phyloP scores from a whole-genome alignment of 176 grass and related monocot species.

The Metroxylon sagu region DNA sequence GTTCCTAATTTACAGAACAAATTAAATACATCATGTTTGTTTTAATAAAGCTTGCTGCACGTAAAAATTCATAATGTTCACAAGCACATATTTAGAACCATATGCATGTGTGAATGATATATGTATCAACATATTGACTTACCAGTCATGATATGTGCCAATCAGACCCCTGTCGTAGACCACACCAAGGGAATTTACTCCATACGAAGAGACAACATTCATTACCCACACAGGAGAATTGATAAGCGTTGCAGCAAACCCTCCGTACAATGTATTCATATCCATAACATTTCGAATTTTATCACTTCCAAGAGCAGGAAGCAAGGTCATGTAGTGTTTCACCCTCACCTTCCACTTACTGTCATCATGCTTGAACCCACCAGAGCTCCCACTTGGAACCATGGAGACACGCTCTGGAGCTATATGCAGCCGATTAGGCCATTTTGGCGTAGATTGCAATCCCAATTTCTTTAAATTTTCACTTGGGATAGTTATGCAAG shows the following conservation, averaged over 20 bases:
- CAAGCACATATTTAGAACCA: too few relatives aligned
- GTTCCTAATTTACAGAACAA: too few relatives aligned
- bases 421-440: constrained; percentile 58
- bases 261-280: constrained; percentile 77
- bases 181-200: constrained; percentile 48
- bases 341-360: constrained; percentile 54
- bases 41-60: too few relatives aligned
- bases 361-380: constrained; percentile 68
- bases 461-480: constrained; percentile 41
- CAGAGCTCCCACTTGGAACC: constrained; percentile 47
- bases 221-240: constrained; percentile 77
- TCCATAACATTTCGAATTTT: constrained; percentile 88
- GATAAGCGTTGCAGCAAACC: constrained; percentile 63
- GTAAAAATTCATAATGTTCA: too few relatives aligned
- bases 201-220: constrained; percentile 72
- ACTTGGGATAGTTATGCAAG: constrained; percentile 56
- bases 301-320: constrained; percentile 63
- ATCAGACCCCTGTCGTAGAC: constrained; percentile 80
- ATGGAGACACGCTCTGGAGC: constrained; percentile 51
- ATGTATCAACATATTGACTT: neutral
- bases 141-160: constrained; percentile 94
- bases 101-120: too few relatives aligned
- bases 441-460: constrained; percentile 44
- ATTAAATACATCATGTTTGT: too few relatives aligned
- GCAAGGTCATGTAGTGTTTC: constrained; percentile 58